Evolutionary conservation across 805 yeast species (phyloP), one percentile per base, ranked within the genome.

Genomic region (Metschnikowia continentalis): DNA sequence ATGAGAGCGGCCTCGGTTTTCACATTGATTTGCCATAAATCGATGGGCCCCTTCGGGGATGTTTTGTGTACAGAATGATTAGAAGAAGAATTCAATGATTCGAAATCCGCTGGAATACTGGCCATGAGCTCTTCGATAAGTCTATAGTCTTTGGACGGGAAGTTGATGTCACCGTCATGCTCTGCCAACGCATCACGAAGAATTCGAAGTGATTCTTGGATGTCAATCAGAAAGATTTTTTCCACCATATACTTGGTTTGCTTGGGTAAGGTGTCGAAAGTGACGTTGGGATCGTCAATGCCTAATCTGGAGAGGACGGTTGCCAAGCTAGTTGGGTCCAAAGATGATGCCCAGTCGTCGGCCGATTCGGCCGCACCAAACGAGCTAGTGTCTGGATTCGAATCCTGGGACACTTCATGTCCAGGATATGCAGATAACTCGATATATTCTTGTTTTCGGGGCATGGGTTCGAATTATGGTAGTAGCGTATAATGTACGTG

Each of bases 1-100:
- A 67, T 67, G 40, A 78, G 60, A 32, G 71, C 74, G 4, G 81
- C 81, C 51, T 76, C 75, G 32, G 72, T 61, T 51, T 65, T 67
- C 35, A 67, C 63, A 40, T 71, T 72, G 15, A 73, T 59, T 8
- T 55, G 52, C 73, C 74, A 69, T 38, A 41, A 45, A 6, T 19
- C 22, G 8, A 22, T 26, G 33, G 26, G 45, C 13, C 13, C 8
- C 6, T 48, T 41, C 20, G 10, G 20, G 14, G 8, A 22, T 10
- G 8, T 11, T 19, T 44, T 36, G 10, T n/a, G 38, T 10, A 15
- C 8, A 4, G 41, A n/a, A 2, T 36, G 11, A 61, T 26, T 41
- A 7, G 32, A 23, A 2, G 13, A 7, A 3, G 43, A 10, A 14
- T 14, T 15, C 54, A 30, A 56, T 39, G 60, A 55, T n/a, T 32